phyloP scores from a whole-genome alignment of 2,329 filamentous ascomycete species.

The Arthrinium puccinioides region DNA sequence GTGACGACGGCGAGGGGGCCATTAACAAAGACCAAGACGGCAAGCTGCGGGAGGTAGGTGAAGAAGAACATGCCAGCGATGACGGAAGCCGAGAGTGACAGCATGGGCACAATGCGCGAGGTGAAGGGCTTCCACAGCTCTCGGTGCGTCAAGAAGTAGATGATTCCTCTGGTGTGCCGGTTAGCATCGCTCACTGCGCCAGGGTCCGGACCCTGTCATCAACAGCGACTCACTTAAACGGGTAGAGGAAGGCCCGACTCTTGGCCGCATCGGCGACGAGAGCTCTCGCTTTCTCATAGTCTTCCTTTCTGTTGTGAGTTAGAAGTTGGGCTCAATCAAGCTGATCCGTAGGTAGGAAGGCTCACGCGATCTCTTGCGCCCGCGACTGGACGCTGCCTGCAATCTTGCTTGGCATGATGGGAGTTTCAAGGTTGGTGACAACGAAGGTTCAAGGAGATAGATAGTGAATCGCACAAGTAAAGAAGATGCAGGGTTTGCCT shows the following conservation, averaged over 20 bases:
- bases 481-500: too few relatives aligned
- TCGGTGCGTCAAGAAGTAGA: constrained; percentile 50
- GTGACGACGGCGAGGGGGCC: constrained; percentile 74
- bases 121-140: constrained; percentile 53
- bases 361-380: constrained; percentile 43
- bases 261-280: constrained; percentile 62
- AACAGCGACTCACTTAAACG: constrained; percentile 50
- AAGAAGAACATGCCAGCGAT: constrained; percentile 79
- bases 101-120: constrained; percentile 49
- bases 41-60: constrained; percentile 78
- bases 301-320: constrained; percentile 49
- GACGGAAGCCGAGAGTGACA: constrained; percentile 65
- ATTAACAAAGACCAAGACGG: constrained; percentile 75
- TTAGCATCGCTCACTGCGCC: neutral
- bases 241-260: constrained; percentile 80
- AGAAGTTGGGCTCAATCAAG: constrained; percentile 4
- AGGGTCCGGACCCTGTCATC: too few relatives aligned
- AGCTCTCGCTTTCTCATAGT: constrained; percentile 58
- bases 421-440: too few relatives aligned
- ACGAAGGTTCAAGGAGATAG: too few relatives aligned
- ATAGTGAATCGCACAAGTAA: too few relatives aligned
- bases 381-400: constrained; percentile 29
- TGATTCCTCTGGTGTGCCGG: constrained; percentile 35
- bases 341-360: neutral
- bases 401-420: constrained; percentile 6